These are phyloP conservation scores for Fusarium redolens DNA, from an alignment of 2,329 filamentous ascomycete species.

Conservation along the genomic window DNA sequence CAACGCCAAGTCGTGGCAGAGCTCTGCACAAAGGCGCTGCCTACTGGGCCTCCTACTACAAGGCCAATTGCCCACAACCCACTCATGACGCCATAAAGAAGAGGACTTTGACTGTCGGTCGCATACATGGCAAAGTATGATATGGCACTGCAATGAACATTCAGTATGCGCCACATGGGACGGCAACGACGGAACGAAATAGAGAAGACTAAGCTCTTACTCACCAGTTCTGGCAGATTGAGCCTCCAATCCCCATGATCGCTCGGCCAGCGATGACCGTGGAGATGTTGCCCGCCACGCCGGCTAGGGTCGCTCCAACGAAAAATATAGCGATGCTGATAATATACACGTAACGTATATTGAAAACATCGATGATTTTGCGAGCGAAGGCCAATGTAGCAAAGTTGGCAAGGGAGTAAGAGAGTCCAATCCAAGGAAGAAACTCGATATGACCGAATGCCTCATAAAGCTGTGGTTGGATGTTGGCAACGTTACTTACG, in stretches of 20 bases:
- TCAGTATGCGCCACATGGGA: too few species aligned
- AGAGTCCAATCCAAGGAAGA: constrained; percentile 54
- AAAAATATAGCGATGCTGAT: not conserved
- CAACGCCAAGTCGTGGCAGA: constrained; percentile 55
- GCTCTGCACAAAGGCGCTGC: constrained; percentile 47
- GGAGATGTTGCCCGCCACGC: not conserved
- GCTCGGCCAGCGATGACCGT: not conserved
- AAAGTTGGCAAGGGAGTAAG: constrained; percentile 50
- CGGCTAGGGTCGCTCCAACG: not conserved
- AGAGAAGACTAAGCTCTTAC: not conserved
- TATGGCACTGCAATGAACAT: not conserved
- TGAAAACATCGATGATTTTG: constrained; percentile 46
- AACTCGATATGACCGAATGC: constrained; percentile 55
- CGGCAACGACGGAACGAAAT: not conserved
- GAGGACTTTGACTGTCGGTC: not conserved
- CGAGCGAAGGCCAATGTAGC: constrained; percentile 50
- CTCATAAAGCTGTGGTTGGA: constrained; percentile 68
- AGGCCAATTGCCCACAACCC: constrained; percentile 1
- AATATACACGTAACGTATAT: not conserved
- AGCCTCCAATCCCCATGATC: not conserved
- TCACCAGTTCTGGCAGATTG: not conserved
- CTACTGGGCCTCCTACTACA: not conserved
- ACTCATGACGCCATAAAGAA: not conserved
- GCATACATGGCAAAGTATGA: not conserved
- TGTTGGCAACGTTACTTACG: constrained; percentile 61